Evolutionary conservation across 2,329 filamentous ascomycete species (phyloP).

Genomic region (Fusarium sp.): DNA sequence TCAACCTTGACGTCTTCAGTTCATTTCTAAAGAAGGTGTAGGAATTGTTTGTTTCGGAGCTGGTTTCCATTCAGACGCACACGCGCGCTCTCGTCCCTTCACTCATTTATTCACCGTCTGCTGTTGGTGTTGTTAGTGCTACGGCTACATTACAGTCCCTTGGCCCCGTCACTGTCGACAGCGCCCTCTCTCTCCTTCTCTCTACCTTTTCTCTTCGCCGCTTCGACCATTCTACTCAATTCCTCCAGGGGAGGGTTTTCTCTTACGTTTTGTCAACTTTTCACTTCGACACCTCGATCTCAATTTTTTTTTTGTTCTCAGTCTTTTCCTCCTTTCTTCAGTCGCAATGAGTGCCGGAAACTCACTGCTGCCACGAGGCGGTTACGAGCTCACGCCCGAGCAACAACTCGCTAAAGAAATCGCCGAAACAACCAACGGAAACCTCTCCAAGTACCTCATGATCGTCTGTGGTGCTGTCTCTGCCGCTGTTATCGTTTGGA

Average conservation of each 20-base stretch:
- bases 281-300: constrained; percentile 11
- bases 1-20: constrained; percentile 13
- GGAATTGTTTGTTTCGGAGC: constrained; percentile 37
- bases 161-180: background rate
- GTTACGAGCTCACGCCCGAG: constrained; percentile 27
- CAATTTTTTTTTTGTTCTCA: background rate
- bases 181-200: background rate
- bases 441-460: constrained; percentile 67
- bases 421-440: constrained; percentile 49
- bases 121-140: background rate
- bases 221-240: constrained; percentile 6
- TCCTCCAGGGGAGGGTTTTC: constrained; percentile 29
- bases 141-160: constrained; percentile 28
- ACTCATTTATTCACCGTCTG: constrained; percentile 1
- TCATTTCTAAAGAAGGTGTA: constrained; percentile 32
- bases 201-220: constrained; percentile 12
- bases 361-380: constrained; percentile 26
- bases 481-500: constrained; percentile 71
- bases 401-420: constrained; percentile 18
- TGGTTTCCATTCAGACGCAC: constrained; percentile 18
- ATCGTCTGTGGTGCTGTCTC: constrained; percentile 71
- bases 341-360: constrained; percentile 39
- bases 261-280: background rate
- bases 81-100: background rate
- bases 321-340: background rate